Evolutionary conservation across 2,329 filamentous ascomycete species (phyloP), one percentile per base, ranked within the genome.

Genomic region (Fusarium tricinctum): DNA sequence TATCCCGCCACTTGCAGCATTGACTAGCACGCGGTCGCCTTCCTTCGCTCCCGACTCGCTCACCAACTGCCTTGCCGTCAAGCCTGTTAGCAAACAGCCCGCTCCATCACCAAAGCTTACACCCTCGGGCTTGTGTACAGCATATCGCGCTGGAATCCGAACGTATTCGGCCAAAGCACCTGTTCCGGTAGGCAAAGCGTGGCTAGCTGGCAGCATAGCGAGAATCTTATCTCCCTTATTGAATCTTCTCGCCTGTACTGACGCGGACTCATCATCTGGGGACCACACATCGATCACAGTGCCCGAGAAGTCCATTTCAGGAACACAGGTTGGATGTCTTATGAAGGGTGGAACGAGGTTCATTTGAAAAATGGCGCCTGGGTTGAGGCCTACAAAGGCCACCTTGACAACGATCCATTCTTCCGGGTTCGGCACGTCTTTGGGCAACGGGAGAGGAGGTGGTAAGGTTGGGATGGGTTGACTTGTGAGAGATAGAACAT

Each of bases 241-340:
- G 48, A 58, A 58, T 38, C 39, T 54, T 17, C 14, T 54, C 5
- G 32, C 39, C 33, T 42, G 43, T 72, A 68, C 46, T 15, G 68
- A 54, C 39, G 32, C 40, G 1, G 43, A 23, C 6, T 20, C 72
- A 63, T 61, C 47, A 45, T 66, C 63, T 3, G 75, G 75, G 30
- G 75, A 54, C 75, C 78, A 79, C 1, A 80, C 72, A 8, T 78
- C 77, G 2, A 77, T 68, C 9, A 84, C 74, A 6, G 75, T 77
- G 9, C 82, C 82, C 2, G 80, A 79, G 38, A 84, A 79, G 57
- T 84, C 82, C 66, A 81, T 77, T 17, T 83, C 82, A 8, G 82
- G 81, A 3, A 80, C 77, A 44, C 58, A 81, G 6, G 61, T 75
- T 49, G 65, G 71, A 65, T 68, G 69, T 65, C 82, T 79, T 63